Base-by-base conservation (phyloP, 73 alveolate genomes). In the Symbiodinium natans region DNA sequence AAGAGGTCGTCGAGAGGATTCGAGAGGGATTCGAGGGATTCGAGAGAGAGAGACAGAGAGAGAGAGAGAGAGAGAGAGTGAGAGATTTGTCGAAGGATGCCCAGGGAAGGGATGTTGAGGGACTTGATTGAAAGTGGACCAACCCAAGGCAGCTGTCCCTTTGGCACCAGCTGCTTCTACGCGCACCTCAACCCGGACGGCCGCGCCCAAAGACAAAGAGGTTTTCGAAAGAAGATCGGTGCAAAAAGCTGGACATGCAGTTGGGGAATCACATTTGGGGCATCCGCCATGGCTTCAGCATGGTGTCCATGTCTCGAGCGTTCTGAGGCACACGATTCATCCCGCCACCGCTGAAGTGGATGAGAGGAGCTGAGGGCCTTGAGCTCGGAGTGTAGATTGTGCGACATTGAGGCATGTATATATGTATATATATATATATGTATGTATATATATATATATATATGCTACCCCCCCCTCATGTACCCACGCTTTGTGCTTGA, bases 81-180 rank as follows among this genome's bases (percentile, higher is more conserved):
- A n/a, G n/a, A n/a, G n/a, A n/a, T n/a, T n/a, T n/a, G n/a, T n/a
- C n/a, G n/a, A n/a, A n/a, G n/a, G n/a, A n/a, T n/a, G n/a, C n/a
- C n/a, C n/a, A 52, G 71, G n/a, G 25, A 52, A 63, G 80, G 33
- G 80, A 63, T 5, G 15, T 25, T 25, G 27, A 23, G 0, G 38
- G 36, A 63, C 15, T 1, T 1, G 71, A 7, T 21, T 52, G 71
- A 29, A 46, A 46, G 59, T 46, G 59, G 71, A 0, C 59, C 59
- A 10, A 29, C 71, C 33, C 9, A 13, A 74, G 84, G 84, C 89
- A 19, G 11, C 39, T 92, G 98, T 36, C 98, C 92, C 11, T 92
- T 92, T 46, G 98, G 98, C 83, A 92, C 92, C 43, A 92, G 98
- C 92, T 92, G 98, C 92, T 92, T 92, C 98, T 92, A 92, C 29